Evolutionary conservation across 768 basidiomycete genomes (phyloP).

Genomic region (Calocera cornea): DNA sequence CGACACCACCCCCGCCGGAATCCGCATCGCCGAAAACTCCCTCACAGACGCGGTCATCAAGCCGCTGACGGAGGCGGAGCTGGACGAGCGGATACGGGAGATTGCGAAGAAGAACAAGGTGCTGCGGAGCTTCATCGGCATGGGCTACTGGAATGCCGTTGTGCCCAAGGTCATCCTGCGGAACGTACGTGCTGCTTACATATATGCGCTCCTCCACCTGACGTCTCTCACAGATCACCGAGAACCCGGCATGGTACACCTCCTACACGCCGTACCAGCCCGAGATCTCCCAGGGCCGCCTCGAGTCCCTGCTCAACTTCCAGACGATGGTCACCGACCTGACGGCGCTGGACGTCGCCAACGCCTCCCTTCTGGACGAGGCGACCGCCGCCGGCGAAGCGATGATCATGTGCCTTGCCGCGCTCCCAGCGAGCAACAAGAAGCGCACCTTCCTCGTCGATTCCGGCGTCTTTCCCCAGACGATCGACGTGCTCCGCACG

Average conservation of each 20-base stretch:
- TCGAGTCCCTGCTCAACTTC: slow-evolving; percentile 92
- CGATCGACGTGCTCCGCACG: slow-evolving; percentile 73
- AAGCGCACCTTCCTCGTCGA: slow-evolving; percentile 80
- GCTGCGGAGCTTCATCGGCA: slow-evolving; percentile 90
- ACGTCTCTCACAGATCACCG: slow-evolving; percentile 45
- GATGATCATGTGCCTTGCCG: slow-evolving; percentile 86
- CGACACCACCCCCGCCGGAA: slow-evolving; percentile 66
- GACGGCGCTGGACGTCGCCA: slow-evolving; percentile 89
- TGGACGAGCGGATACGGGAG: slow-evolving; percentile 57
- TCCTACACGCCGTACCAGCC: slow-evolving; percentile 94
- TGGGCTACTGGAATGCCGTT: slow-evolving; percentile 93
- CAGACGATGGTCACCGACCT: slow-evolving; percentile 94
- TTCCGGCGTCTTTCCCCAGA: slow-evolving; percentile 71
- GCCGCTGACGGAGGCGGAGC: slow-evolving; percentile 73
- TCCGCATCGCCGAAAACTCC: slow-evolving; percentile 49
- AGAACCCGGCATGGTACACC: slow-evolving; percentile 98
- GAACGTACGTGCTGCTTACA: slow-evolving; percentile 41
- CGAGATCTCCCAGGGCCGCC: slow-evolving; percentile 96
- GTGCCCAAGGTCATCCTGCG: slow-evolving; percentile 92
- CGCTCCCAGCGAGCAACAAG: slow-evolving; percentile 43
- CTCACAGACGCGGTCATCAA: slow-evolving; percentile 58
- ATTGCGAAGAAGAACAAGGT: slow-evolving; percentile 67
- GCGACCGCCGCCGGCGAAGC: slow-evolving; percentile 89
- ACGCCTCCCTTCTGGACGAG: slow-evolving; percentile 90
- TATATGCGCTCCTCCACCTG: slow-evolving; percentile 5